These are phyloP conservation scores for Asterionellopsis glacialis DNA, from an alignment of 108 stramenopile genomes.

Conservation along the genomic window DNA sequence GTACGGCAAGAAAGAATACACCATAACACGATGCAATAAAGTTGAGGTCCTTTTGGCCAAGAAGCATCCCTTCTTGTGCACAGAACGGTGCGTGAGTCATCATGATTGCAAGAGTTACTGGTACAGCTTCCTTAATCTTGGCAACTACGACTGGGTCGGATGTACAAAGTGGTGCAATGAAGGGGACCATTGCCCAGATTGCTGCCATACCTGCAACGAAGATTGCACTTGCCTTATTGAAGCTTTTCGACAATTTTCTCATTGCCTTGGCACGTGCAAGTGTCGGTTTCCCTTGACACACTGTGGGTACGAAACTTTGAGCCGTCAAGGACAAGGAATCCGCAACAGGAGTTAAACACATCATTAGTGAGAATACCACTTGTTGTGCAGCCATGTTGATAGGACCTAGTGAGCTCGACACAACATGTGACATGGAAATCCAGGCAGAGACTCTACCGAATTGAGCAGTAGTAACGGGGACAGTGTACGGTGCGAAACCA, in stretches of 20 bases:
- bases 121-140: conserved; percentile 57
- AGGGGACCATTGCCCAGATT: conserved; percentile 49
- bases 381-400: conserved; percentile 78
- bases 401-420: conserved; percentile 61
- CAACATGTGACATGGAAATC: conserved; percentile 82
- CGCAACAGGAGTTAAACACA: conserved; percentile 70
- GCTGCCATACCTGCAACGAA: conserved; percentile 59
- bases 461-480: conserved; percentile 76
- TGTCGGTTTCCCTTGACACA: conserved; percentile 36
- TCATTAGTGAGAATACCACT: conserved; percentile 72
- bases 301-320: conserved; percentile 68
- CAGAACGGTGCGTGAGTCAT: conserved; percentile 63
- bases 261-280: conserved; percentile 52
- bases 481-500: conserved; percentile 60
- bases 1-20: conserved; percentile 61
- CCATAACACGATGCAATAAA: conserved; percentile 74
- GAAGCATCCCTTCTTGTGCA: conserved; percentile 61
- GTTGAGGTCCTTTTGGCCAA: conserved; percentile 75
- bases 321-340: conserved; percentile 75
- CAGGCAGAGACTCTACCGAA: conserved; percentile 73
- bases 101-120: conserved; percentile 53
- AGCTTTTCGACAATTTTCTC: conserved; percentile 44
- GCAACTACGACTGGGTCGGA: conserved; percentile 58
- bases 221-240: conserved; percentile 58
- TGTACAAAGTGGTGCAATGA: conserved; percentile 62